Evolutionary conservation across 2,329 filamentous ascomycete species (phyloP).

Genomic region (Orbilia ellipsospora): DNA sequence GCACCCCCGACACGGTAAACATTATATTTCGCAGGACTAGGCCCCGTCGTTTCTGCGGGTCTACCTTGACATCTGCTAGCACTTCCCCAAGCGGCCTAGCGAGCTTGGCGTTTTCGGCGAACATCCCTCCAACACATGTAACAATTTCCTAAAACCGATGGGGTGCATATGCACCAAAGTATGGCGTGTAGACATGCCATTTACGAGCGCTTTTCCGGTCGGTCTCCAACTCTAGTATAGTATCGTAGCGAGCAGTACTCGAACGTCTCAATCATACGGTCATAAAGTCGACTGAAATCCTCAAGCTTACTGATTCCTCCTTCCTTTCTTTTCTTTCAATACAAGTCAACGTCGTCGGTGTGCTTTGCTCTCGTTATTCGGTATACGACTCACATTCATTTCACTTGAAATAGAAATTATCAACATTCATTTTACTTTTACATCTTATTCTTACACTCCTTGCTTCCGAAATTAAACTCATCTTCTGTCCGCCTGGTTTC

Average conservation of each 20-base stretch:
- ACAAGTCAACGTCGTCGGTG: not conserved
- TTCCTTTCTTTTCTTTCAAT: not conserved
- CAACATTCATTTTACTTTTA: not conserved
- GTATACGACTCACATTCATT: constrained; percentile 1
- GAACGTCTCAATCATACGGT: not conserved
- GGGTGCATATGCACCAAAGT: constrained; percentile 2
- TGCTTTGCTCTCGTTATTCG: not conserved
- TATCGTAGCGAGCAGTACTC: not conserved
- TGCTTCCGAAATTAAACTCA: too few relatives aligned
- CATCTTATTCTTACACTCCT: not conserved
- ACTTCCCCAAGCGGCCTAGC: constrained; percentile 6
- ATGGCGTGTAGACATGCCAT: constrained; percentile 1
- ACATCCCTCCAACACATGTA: not conserved
- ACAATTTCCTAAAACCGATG: not conserved
- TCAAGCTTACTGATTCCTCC: too few relatives aligned
- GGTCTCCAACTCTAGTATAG: not conserved
- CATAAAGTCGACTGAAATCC: not conserved
- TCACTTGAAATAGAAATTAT: not conserved
- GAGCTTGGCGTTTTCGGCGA: constrained; percentile 1
- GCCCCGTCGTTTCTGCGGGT: too few relatives aligned
- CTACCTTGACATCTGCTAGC: not conserved
- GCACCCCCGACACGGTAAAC: too few relatives aligned
- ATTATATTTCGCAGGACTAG: too few relatives aligned
- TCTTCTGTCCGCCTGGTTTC: too few relatives aligned
- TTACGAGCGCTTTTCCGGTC: too few relatives aligned